Evolutionary conservation across 768 basidiomycete species (phyloP).

Genomic region (Rubroboletus pulcherrimus): DNA sequence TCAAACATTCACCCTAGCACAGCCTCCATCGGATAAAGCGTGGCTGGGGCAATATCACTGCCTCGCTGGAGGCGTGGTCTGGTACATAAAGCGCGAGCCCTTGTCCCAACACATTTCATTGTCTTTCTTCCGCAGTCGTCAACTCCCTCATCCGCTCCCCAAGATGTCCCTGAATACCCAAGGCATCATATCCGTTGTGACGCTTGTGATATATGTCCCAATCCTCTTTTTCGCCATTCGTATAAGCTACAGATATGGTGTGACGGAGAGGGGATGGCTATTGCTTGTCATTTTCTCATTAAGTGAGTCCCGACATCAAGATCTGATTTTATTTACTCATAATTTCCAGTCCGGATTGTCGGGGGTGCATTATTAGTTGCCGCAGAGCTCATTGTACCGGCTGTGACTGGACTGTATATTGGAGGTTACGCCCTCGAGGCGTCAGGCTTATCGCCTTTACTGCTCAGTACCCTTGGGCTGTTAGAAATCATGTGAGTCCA

Average conservation of each 20-base stretch:
- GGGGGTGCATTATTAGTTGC: conserved; percentile 56
- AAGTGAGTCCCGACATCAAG: conserved; percentile 35
- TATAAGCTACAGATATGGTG: conserved; percentile 51
- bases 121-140: background rate
- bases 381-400: conserved; percentile 40
- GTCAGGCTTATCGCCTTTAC: conserved; percentile 38
- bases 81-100: conserved; percentile 19
- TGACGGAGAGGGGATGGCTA: conserved; percentile 64
- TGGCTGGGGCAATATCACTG: conserved; percentile 14
- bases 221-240: conserved; percentile 44
- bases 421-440: conserved; percentile 46
- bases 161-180: conserved; percentile 37
- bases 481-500: conserved; percentile 33
- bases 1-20: background rate
- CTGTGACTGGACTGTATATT: conserved; percentile 43
- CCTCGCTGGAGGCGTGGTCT: conserved; percentile 8
- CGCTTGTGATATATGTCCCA: conserved; percentile 59
- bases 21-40: conserved; percentile 10
- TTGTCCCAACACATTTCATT: background rate
- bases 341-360: conserved; percentile 49
- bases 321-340: background rate
- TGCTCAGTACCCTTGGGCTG: conserved; percentile 36
- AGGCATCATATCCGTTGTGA: conserved; percentile 55
- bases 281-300: conserved; percentile 59
- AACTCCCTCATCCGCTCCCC: background rate